These are phyloP conservation scores for Gossypium rotundifolium DNA, from an alignment of 345 rosid genomes.

Conservation along the genomic window DNA sequence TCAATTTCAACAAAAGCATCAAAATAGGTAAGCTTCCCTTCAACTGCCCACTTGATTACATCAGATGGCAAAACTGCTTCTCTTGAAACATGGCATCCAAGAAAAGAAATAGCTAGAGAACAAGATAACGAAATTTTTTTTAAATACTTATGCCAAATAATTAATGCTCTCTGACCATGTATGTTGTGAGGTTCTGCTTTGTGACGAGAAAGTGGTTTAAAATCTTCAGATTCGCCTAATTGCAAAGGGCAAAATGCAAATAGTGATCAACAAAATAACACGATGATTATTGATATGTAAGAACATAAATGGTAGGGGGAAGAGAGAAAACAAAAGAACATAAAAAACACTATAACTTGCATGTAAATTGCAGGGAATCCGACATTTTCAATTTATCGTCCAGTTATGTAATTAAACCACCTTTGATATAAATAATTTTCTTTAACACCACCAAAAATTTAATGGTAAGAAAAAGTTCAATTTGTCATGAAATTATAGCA, in stretches of 20 bases:
- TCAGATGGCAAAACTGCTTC: constrained; percentile 67
- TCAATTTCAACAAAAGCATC: constrained; percentile 57
- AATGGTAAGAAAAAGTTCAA: not conserved
- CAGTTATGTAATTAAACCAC: not conserved
- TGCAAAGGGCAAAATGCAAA: not conserved
- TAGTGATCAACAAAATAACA: not conserved
- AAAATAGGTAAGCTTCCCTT: constrained; percentile 68
- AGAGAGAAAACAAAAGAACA: not conserved
- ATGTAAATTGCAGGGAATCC: not conserved
- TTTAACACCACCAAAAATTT: not conserved
- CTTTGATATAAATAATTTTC: not conserved
- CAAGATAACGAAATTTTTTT: constrained; percentile 44
- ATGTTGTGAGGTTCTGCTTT: constrained; percentile 44
- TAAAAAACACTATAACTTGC: not conserved
- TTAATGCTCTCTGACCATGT: constrained; percentile 53
- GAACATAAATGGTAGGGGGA: not conserved
- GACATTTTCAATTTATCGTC: not conserved
- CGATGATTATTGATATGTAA: not conserved
- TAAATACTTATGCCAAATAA: constrained; percentile 55
- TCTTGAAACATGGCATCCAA: constrained; percentile 70
- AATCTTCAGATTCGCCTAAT: constrained; percentile 32
- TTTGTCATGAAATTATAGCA: not conserved
- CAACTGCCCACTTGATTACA: constrained; percentile 56
- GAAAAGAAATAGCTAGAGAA: constrained; percentile 62
- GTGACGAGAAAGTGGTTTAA: constrained; percentile 18